Conservation (phyloP, 1,284 basidiomycete genomes). For the Rhodotorula sp. region DNA sequence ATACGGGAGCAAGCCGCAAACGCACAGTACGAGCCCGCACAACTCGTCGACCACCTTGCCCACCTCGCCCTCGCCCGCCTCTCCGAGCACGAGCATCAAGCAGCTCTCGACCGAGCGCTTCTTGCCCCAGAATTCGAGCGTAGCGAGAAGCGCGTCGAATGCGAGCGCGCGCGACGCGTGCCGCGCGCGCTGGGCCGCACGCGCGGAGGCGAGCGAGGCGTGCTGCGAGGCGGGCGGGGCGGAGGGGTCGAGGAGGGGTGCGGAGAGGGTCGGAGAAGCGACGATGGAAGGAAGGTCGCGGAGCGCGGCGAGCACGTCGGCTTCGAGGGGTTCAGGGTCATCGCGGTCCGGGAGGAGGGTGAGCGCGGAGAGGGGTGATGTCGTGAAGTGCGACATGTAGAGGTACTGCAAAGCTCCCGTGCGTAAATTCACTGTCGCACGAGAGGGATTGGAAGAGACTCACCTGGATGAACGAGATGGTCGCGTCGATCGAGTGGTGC, state of each 20-base stretch:
- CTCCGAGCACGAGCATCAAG: constrained; percentile 9
- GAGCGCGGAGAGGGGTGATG: constrained; percentile 4
- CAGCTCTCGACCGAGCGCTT: constrained; percentile 10
- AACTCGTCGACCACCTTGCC: constrained; percentile 14
- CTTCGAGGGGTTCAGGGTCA: not conserved
- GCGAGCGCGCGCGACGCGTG: constrained; percentile 3
- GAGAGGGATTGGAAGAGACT: not conserved
- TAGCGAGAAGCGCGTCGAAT: constrained; percentile 12
- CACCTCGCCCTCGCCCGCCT: not conserved
- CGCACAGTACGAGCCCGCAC: constrained; percentile 28
- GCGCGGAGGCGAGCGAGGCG: not conserved
- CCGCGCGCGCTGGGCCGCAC: not conserved
- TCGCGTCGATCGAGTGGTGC: constrained; percentile 39
- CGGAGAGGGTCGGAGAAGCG: not conserved
- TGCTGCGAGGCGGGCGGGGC: not conserved
- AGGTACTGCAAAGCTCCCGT: constrained; percentile 1
- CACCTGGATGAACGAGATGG: constrained; percentile 34
- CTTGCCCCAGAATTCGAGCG: constrained; percentile 37
- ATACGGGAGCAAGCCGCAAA: not conserved
- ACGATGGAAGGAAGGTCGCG: not conserved
- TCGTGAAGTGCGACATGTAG: constrained; percentile 35
- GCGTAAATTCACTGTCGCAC: not conserved
- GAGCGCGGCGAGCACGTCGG: not conserved
- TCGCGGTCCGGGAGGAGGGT: not conserved
- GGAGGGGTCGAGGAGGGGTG: not conserved